Evolutionary conservation across 176 grass and related monocot species (phyloP).

Genomic region (Carex parvula): DNA sequence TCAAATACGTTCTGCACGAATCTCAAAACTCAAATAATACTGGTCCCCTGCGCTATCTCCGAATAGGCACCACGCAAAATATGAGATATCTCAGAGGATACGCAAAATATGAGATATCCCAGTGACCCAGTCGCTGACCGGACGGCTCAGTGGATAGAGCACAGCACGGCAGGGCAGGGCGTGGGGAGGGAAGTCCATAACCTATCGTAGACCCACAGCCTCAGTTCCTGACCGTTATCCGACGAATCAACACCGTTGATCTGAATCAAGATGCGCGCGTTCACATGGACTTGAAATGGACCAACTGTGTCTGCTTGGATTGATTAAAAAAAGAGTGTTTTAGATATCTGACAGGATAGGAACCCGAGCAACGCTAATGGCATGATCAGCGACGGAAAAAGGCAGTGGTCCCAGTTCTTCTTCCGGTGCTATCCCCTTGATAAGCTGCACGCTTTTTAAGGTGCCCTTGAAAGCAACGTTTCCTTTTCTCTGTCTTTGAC

Average conservation of each 20-base stretch:
- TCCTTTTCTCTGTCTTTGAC: slow-evolving; percentile 25
- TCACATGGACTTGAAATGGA: neutral
- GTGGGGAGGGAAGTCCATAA: neutral
- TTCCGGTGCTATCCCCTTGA: no score
- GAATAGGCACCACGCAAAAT: no score
- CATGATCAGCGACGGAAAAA: neutral
- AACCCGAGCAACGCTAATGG: neutral
- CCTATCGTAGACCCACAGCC: neutral
- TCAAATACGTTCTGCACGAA: no score
- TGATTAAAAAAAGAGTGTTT: neutral
- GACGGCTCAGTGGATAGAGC: neutral
- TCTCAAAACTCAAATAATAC: no score
- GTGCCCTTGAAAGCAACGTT: slow-evolving; percentile 23
- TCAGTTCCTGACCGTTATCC: neutral
- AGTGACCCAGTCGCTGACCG: slow-evolving; percentile 2
- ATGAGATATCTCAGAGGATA: no score
- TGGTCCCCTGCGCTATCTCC: no score
- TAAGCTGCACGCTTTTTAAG: neutral
- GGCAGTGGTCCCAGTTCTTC: neutral
- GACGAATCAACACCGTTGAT: neutral
- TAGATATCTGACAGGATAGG: neutral
- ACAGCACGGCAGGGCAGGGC: neutral
- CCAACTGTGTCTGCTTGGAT: neutral
- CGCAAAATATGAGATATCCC: no score
- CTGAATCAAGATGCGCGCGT: neutral